A percentile compares a stretch with the other conserved stretches of the same genome.
phyloP scores from a whole-genome alignment of 306 rosid genomes.

The Trifolium repens region DNA sequence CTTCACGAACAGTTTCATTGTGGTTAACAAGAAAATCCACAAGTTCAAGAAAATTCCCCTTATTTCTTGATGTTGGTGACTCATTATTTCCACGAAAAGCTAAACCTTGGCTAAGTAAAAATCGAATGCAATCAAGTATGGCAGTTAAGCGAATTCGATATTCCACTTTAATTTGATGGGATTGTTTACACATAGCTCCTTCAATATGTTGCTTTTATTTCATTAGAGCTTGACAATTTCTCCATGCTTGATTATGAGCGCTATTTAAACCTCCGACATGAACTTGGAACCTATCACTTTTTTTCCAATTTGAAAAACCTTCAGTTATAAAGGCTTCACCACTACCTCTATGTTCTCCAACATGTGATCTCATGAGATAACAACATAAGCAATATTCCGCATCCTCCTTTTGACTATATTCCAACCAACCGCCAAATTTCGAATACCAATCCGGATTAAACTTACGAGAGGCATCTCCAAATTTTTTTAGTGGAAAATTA shows the following conservation, averaged over 20 bases:
- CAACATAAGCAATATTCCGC: neutral
- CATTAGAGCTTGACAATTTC: neutral
- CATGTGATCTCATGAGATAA: neutral
- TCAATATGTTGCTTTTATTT: slow-evolving; percentile 9
- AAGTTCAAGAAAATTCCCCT: too few species aligned
- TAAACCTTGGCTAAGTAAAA: too few species aligned
- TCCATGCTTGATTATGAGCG: slow-evolving; percentile 9
- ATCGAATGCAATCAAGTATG: too few species aligned
- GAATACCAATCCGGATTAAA: neutral
- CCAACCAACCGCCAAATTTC: neutral
- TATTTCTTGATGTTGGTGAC: too few species aligned
- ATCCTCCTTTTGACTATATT: neutral
- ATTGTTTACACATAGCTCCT: neutral
- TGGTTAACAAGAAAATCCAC: too few species aligned
- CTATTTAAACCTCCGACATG: neutral
- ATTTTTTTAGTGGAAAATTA: neutral
- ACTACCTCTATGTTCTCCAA: neutral
- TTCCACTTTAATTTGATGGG: neutral
- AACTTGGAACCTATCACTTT: neutral
- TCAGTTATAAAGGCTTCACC: neutral
- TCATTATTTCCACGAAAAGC: too few species aligned
- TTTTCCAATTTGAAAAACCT: neutral
- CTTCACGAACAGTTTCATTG: too few species aligned
- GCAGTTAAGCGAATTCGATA: neutral
- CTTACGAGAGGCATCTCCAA: neutral